These are phyloP conservation scores for Pseudocercospora fijiensis DNA, from an alignment of 2,329 filamentous ascomycete species.

Conservation along the genomic window DNA sequence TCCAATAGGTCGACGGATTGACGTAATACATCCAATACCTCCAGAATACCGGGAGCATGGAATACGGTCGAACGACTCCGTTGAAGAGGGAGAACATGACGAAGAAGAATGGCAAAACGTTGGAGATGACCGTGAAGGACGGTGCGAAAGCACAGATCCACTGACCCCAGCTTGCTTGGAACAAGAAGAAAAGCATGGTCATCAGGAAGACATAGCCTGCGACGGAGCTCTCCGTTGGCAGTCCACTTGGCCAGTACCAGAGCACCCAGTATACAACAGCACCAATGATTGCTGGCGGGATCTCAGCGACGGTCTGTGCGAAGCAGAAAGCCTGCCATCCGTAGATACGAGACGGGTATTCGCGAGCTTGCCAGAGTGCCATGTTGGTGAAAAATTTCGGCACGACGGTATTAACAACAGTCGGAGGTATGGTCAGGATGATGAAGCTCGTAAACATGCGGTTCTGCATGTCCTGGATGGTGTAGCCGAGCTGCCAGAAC, in stretches of 20 bases:
- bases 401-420: conserved; percentile 69
- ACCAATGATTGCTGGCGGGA: conserved; percentile 66
- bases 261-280: conserved; percentile 68
- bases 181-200: conserved; percentile 74
- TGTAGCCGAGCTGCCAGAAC: conserved; percentile 68
- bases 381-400: conserved; percentile 77
- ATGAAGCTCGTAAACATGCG: conserved; percentile 73
- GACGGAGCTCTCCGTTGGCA: conserved; percentile 63
- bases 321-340: conserved; percentile 75
- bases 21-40: conserved; percentile 69
- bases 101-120: conserved; percentile 77
- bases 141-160: conserved; percentile 84
- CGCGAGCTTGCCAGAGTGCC: conserved; percentile 69
- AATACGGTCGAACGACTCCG: conserved; percentile 70
- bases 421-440: conserved; percentile 60
- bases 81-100: conserved; percentile 75
- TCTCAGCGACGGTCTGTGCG: conserved; percentile 69
- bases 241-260: conserved; percentile 74
- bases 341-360: conserved; percentile 73
- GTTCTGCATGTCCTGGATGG: conserved; percentile 69
- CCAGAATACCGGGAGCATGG: conserved; percentile 67
- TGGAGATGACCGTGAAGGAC: conserved; percentile 73
- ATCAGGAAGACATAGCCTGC: conserved; percentile 78
- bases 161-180: conserved; percentile 73
- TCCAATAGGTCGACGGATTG: conserved; percentile 70